Conservation (phyloP, 2,329 filamentous ascomycete genomes). For the Colletotrichum sp. region DNA sequence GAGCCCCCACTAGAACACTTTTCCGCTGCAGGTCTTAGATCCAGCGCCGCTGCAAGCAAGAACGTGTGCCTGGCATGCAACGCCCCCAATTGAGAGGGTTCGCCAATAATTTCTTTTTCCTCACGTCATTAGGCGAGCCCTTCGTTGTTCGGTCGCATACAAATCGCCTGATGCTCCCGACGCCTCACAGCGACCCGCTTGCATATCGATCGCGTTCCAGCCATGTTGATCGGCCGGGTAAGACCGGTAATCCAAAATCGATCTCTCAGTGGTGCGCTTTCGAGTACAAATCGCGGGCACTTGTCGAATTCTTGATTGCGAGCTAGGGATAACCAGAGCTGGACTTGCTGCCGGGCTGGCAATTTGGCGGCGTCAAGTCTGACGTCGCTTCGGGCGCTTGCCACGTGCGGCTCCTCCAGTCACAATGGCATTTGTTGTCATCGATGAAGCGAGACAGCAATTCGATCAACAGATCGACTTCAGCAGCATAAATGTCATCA, state of each 20-base stretch:
- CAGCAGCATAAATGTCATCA: background rate
- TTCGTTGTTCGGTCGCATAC: background rate
- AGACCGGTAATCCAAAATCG: background rate
- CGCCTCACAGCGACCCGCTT: background rate
- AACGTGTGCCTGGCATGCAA: background rate
- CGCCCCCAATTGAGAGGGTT: background rate
- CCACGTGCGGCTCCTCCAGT: background rate
- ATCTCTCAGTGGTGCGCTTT: background rate
- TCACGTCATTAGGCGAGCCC: background rate
- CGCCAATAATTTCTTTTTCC: background rate
- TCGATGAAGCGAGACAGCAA: background rate
- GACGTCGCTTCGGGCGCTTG: background rate
- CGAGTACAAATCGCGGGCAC: background rate
- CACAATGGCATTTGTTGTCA: background rate
- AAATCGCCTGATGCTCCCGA: background rate
- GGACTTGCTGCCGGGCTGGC: background rate
- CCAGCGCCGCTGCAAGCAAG: background rate
- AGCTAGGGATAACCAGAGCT: background rate
- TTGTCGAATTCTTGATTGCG: background rate
- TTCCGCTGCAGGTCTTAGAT: conserved; percentile 3
- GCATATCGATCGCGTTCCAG: background rate
- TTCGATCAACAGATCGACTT: background rate
- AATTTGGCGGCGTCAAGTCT: background rate
- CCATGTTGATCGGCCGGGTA: background rate
- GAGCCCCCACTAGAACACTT: background rate